Conservation (phyloP, 768 basidiomycete genomes). For the Polyporus arcularius region DNA sequence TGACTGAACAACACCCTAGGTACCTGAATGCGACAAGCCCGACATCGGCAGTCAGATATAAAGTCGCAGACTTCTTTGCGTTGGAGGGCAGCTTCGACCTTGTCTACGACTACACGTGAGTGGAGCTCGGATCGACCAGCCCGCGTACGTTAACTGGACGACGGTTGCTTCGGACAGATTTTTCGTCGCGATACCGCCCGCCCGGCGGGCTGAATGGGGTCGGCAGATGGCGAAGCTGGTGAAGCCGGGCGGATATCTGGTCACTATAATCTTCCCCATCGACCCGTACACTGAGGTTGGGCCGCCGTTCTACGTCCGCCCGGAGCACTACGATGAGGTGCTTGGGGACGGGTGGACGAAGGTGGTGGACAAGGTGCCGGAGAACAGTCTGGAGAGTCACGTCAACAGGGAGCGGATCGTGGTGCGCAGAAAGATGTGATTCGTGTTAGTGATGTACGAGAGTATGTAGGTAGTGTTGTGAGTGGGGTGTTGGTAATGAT, state of each 20-base stretch:
- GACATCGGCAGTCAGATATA: slow-evolving; percentile 37
- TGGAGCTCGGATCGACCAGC: background rate
- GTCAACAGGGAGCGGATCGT: slow-evolving; percentile 52
- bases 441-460: background rate
- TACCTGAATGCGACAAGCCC: background rate
- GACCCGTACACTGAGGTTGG: slow-evolving; percentile 42
- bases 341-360: slow-evolving; percentile 54
- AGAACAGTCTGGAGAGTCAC: slow-evolving; percentile 41
- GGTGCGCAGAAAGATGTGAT: slow-evolving; percentile 48
- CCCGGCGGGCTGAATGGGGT: slow-evolving; percentile 56
- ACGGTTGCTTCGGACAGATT: slow-evolving; percentile 43
- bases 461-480: too few species aligned
- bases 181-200: slow-evolving; percentile 71
- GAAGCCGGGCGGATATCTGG: slow-evolving; percentile 62
- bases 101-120: slow-evolving; percentile 66
- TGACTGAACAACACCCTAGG: too few species aligned
- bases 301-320: slow-evolving; percentile 63
- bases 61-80: slow-evolving; percentile 55
- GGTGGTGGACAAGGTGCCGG: slow-evolving; percentile 53
- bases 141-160: background rate
- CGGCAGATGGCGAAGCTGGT: slow-evolving; percentile 54
- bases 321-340: slow-evolving; percentile 54
- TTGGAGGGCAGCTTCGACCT: slow-evolving; percentile 47
- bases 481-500: too few species aligned
- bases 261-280: slow-evolving; percentile 62